phyloP scores from a whole-genome alignment of 2,329 filamentous ascomycete species.

The Ambrosiella cleistominuta region DNA sequence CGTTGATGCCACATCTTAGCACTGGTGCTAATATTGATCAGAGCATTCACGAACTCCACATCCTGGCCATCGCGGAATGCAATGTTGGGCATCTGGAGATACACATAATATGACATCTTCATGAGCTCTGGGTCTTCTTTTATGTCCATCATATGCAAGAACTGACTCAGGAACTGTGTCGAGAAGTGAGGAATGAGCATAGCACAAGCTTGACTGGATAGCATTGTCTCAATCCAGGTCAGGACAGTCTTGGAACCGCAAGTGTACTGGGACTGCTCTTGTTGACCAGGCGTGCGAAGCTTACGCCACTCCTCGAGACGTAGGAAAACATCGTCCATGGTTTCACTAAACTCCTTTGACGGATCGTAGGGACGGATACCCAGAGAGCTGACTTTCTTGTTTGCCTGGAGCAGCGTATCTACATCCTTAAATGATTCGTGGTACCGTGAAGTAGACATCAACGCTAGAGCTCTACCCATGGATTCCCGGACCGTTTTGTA shows the following conservation, averaged over 20 bases:
- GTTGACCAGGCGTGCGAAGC: slow-evolving; percentile 69
- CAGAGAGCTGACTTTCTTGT: slow-evolving; percentile 64
- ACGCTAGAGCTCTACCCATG: slow-evolving; percentile 75
- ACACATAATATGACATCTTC: slow-evolving; percentile 87
- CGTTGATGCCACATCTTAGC: slow-evolving; percentile 90
- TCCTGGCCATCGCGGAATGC: slow-evolving; percentile 80
- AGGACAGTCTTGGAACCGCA: slow-evolving; percentile 91
- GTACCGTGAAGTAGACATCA: slow-evolving; percentile 79
- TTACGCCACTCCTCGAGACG: slow-evolving; percentile 76
- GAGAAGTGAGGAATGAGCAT: slow-evolving; percentile 86
- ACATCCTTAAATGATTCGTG: slow-evolving; percentile 86
- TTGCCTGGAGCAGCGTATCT: slow-evolving; percentile 52
- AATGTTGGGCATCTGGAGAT: slow-evolving; percentile 88
- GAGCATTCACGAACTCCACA: slow-evolving; percentile 61
- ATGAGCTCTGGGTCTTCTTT: slow-evolving; percentile 96
- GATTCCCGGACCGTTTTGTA: slow-evolving; percentile 95
- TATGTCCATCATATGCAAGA: slow-evolving; percentile 99
- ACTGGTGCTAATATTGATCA: slow-evolving; percentile 74
- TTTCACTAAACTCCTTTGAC: slow-evolving; percentile 52
- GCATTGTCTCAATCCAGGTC: slow-evolving; percentile 80
- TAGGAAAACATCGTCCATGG: slow-evolving; percentile 57
- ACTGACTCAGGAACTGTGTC: slow-evolving; percentile 70
- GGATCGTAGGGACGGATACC: slow-evolving; percentile 73
- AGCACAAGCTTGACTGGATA: slow-evolving; percentile 84
- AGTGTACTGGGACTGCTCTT: slow-evolving; percentile 86